phyloP scores from a whole-genome alignment of 306 rosid genomes.

The Corylus heterophylla region DNA sequence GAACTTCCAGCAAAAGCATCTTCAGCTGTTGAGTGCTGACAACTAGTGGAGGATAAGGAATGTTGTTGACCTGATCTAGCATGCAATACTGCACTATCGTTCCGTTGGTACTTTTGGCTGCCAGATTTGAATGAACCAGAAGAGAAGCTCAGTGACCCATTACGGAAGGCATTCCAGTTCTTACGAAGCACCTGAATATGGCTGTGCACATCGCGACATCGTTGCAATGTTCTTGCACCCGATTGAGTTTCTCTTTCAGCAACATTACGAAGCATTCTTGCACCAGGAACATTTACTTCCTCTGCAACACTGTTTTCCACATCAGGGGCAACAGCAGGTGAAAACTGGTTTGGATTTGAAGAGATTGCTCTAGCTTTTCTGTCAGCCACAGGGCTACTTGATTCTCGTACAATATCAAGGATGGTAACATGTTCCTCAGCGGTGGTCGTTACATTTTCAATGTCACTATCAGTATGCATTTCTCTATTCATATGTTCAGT shows the following conservation, averaged over 20 bases:
- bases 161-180: constrained; percentile 69
- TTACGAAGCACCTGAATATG: constrained; percentile 51
- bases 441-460: constrained; percentile 17
- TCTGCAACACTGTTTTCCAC: constrained; percentile 27
- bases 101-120: constrained; percentile 24
- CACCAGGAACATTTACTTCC: constrained; percentile 13
- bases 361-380: constrained; percentile 25
- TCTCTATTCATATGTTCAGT: constrained; percentile 29
- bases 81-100: constrained; percentile 20
- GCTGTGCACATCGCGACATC: constrained; percentile 45
- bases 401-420: constrained; percentile 35
- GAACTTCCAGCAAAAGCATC: constrained; percentile 19
- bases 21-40: constrained; percentile 33
- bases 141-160: constrained; percentile 58
- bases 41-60: constrained; percentile 39
- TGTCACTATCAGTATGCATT: constrained; percentile 10
- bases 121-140: constrained; percentile 40
- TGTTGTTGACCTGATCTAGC: constrained; percentile 29
- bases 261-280: constrained; percentile 1
- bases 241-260: constrained; percentile 14
- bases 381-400: constrained; percentile 23
- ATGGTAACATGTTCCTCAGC: constrained; percentile 22
- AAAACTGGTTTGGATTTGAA: constrained; percentile 20
- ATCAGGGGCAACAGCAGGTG: constrained; percentile 29
- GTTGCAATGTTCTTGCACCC: constrained; percentile 45